Conservation (phyloP, 352 stramenopile species). For the Detonula confervacea region DNA sequence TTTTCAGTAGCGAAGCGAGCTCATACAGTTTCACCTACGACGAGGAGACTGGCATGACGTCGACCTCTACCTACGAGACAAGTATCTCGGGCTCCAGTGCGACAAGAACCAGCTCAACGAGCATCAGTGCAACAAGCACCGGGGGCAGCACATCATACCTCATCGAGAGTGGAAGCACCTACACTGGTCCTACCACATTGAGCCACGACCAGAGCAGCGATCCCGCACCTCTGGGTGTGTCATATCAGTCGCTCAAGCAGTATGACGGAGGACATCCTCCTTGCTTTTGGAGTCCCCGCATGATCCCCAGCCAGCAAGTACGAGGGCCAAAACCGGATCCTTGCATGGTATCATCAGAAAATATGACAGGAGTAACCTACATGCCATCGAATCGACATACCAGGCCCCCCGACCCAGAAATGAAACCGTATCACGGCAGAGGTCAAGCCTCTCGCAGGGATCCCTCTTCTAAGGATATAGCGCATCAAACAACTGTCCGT, state of each 20-base stretch:
- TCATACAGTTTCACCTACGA: conserved; percentile 19
- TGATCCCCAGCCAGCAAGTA: neutral
- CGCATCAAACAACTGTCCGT: no score
- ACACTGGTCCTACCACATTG: neutral
- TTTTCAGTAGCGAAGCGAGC: no score
- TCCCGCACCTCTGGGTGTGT: neutral
- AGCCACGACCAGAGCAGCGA: conserved; percentile 1
- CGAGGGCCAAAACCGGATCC: neutral
- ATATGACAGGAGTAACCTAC: no score
- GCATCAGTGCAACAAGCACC: neutral
- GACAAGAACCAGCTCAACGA: no score
- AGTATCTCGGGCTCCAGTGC: no score
- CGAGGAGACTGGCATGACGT: conserved; percentile 6
- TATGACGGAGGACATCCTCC: neutral
- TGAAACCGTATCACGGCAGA: neutral
- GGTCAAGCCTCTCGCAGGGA: neutral
- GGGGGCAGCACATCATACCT: neutral
- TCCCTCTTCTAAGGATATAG: no score
- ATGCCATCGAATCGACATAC: no score
- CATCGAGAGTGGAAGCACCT: neutral
- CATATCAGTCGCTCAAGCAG: conserved; percentile 8
- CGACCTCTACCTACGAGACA: no score
- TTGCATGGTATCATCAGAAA: no score
- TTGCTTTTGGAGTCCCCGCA: no score
- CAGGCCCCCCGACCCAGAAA: neutral